phyloP scores from a whole-genome alignment of 2,329 filamentous ascomycete species.

The Botryotinia globosa region DNA sequence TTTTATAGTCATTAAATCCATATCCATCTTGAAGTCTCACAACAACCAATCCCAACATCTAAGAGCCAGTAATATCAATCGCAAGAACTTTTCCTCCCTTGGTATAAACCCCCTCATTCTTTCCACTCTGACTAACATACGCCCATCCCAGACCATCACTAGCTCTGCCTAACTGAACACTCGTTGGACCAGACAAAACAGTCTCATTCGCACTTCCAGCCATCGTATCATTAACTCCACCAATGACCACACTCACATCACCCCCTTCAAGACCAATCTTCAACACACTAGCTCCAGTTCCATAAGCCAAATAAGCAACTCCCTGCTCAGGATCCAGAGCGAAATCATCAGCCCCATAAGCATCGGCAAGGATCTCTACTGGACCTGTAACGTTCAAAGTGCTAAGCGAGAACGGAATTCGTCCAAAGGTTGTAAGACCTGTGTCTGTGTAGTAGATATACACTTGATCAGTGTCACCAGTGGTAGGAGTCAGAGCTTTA shows the following conservation, averaged over 20 bases:
- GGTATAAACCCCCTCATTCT: conserved; percentile 28
- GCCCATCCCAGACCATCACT: background rate
- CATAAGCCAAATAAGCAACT: conserved; percentile 22
- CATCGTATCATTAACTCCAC: conserved; percentile 8
- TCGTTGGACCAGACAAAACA: conserved; percentile 22
- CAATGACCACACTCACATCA: background rate
- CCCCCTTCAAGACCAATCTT: conserved; percentile 17
- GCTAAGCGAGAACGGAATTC: conserved; percentile 23
- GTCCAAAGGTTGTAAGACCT: conserved; percentile 21
- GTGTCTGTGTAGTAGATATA: conserved; percentile 27
- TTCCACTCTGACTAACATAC: conserved; percentile 24
- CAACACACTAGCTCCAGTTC: conserved; percentile 18
- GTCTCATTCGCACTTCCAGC: conserved; percentile 19
- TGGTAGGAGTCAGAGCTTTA: conserved; percentile 10
- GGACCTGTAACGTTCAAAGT: conserved; percentile 19
- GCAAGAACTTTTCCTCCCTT: conserved; percentile 37
- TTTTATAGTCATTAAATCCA: background rate
- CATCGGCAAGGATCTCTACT: conserved; percentile 22
- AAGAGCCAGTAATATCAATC: conserved; percentile 22
- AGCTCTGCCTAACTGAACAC: conserved; percentile 22
- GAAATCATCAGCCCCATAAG: conserved; percentile 25
- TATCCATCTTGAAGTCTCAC: background rate
- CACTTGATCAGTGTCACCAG: conserved; percentile 2
- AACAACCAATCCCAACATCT: background rate
- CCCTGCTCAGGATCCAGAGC: conserved; percentile 18